Conservation (phyloP, 345 rosid genomes). For the Syzygium oleosum region DNA sequence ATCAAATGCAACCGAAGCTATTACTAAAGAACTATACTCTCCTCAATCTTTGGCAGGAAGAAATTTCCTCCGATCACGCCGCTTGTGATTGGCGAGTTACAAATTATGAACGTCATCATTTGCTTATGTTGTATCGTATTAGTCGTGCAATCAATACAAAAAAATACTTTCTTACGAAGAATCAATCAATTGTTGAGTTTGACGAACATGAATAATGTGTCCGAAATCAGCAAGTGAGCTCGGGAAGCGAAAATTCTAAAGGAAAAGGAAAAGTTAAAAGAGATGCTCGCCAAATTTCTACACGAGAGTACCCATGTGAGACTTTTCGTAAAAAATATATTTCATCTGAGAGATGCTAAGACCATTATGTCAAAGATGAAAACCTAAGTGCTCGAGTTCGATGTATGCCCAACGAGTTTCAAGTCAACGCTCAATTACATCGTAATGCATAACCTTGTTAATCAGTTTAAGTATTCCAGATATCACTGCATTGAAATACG, state of each 20-base stretch:
- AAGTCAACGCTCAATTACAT: neutral
- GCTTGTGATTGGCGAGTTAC: too few species aligned
- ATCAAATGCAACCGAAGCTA: too few species aligned
- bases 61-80: too few species aligned
- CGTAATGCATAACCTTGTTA: neutral
- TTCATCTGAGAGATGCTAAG: neutral
- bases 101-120: too few species aligned
- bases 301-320: neutral
- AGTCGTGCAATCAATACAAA: too few species aligned
- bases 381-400: neutral
- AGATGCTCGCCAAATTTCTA: neutral
- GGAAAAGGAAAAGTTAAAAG: neutral
- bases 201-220: too few species aligned
- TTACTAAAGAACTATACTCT: too few species aligned
- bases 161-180: too few species aligned
- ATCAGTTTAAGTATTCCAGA: neutral
- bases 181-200: too few species aligned
- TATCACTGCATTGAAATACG: neutral
- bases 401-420: neutral
- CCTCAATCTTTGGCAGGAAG: too few species aligned
- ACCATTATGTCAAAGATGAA: neutral
- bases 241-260: neutral
- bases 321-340: neutral
- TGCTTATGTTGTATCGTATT: too few species aligned
- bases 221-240: too few species aligned